phyloP scores from a whole-genome alignment of 257 asterid species.

The Petunia axillaris region DNA sequence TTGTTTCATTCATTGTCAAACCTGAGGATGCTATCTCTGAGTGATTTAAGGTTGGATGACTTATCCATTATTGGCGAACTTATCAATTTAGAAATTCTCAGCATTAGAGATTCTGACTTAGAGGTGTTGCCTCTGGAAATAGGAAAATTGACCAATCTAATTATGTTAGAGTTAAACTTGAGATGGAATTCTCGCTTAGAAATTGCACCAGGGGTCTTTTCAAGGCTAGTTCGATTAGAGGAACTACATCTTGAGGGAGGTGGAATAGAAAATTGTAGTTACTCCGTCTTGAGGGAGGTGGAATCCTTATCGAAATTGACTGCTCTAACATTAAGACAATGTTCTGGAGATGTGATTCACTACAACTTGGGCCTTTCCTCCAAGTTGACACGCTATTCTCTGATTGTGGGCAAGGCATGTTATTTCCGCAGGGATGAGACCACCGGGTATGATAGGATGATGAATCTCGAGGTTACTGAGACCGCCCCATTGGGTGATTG shows the following conservation, averaged over 20 bases:
- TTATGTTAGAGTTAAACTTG: conserved; percentile 24
- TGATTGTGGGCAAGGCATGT: background rate
- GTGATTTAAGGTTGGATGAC: conserved; percentile 8
- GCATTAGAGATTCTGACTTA: conserved; percentile 22
- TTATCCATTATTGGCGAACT: conserved; percentile 26
- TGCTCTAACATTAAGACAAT: background rate
- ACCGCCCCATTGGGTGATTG: background rate
- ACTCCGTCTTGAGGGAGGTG: conserved; percentile 20
- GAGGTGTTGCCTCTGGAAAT: conserved; percentile 26
- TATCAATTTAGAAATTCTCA: conserved; percentile 31
- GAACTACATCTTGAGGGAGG: no score
- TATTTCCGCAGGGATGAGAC: background rate
- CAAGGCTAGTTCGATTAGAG: conserved; percentile 27
- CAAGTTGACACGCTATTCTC: background rate
- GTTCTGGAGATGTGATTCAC: background rate
- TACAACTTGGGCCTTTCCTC: background rate
- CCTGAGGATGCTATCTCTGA: conserved; percentile 28
- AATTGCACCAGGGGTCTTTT: conserved; percentile 26
- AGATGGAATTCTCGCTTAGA: no score
- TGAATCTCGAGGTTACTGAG: background rate
- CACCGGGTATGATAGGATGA: background rate
- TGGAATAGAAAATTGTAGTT: background rate
- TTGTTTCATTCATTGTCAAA: conserved; percentile 1
- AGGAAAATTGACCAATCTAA: conserved; percentile 26
- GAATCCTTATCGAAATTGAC: background rate